Conservation (phyloP, 805 yeast species). For the Ascoidea tarda region DNA sequence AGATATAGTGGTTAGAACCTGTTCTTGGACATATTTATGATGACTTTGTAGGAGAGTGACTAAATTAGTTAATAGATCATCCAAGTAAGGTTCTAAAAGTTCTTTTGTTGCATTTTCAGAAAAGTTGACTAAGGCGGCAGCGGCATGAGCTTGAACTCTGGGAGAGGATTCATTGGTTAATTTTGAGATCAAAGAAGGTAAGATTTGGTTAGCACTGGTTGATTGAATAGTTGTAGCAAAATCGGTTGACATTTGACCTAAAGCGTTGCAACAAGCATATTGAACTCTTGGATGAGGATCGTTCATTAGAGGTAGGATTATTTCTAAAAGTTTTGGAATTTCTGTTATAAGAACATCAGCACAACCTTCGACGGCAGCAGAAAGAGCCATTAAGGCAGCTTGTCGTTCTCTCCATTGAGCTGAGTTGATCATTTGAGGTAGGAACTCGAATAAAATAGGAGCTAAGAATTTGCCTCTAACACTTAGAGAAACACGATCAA, state of each 20-base stretch:
- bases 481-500: constrained; percentile 78
- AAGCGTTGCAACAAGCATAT: constrained; percentile 91
- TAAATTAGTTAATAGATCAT: constrained; percentile 59
- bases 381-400: constrained; percentile 93
- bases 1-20: constrained; percentile 91
- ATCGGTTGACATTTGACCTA: constrained; percentile 95
- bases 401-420: constrained; percentile 87
- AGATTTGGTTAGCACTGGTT: constrained; percentile 60
- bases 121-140: constrained; percentile 94
- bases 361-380: constrained; percentile 97
- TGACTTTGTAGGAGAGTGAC: constrained; percentile 70
- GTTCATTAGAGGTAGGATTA: constrained; percentile 71
- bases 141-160: constrained; percentile 95
- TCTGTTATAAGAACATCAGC: constrained; percentile 74
- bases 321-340: constrained; percentile 66
- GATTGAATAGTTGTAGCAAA: constrained; percentile 83
- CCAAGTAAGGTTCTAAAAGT: constrained; percentile 84
- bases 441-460: constrained; percentile 70
- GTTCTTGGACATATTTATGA: constrained; percentile 91
- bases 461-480: constrained; percentile 77
- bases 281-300: constrained; percentile 93
- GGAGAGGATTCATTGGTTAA: constrained; percentile 63
- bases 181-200: constrained; percentile 81
- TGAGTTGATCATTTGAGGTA: constrained; percentile 73
- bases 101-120: constrained; percentile 85